Base-by-base conservation (phyloP, 768 basidiomycete genomes). In the Podaxis sp. region DNA sequence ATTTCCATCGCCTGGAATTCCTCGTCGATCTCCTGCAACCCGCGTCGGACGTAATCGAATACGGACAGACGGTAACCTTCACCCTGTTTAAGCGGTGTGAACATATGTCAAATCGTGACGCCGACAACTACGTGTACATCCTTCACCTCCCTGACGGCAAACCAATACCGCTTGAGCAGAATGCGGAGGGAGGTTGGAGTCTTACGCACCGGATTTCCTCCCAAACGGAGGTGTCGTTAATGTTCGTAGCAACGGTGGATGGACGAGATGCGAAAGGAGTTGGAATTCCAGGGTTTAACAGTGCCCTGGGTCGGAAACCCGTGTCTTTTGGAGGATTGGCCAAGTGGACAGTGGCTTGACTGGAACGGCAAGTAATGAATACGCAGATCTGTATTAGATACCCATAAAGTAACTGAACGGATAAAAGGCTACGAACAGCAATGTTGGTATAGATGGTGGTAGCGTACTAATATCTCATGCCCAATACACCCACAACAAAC, bases 61-160 rank as follows among this genome's bases (percentile, higher is more conserved):
- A 74, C 24, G 77, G 77, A n/a, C 69, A 70, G 46, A 73, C 71
- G 63, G 68, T 74, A 24, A 73, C 66, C 44, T 83, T 83, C 66
- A 73, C 72, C 33, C 54, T 81, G 1, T 76, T 74, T 64, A 83
- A 82, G 66, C 72, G 74, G 63, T 83, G 82, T 66, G 75, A 79
- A 66, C 82, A 83, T 67, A 75, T 80, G 74, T 79, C 79, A 11
- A 78, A 71, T 13, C 72, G 68, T 6, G 75, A 79, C 49, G 65
- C 62, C 19, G 78, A 83, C 65, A 80, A 81, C 61, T 79, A 76
- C 61, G 75, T 81, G 12, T 74, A 74, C 62, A 70, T 81, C 55
- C 67, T 82, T 48, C 71, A 70, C 38, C 64, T 72, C 17, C 72
- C 70, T 22, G 76, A 75, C 49, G 68, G 73, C 42, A 71, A 72